Evolutionary conservation across 306 rosid species (phyloP).

Genomic region (Hippophae tibetana): DNA sequence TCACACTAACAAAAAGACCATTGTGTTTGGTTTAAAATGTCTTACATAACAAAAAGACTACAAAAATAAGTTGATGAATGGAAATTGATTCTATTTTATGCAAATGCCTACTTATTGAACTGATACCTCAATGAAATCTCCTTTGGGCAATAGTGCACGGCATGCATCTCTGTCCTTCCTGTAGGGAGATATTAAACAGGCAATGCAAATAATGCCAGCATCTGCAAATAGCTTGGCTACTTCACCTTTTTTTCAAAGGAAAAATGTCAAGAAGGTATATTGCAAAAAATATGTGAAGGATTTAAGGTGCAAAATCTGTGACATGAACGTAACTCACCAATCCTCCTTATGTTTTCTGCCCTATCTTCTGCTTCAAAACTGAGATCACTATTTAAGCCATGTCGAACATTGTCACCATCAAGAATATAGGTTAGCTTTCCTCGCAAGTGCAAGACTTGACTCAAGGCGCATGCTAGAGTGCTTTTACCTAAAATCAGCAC

Average conservation of each 20-base stretch:
- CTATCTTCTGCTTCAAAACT: conserved; percentile 86
- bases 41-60: not conserved
- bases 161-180: conserved; percentile 82
- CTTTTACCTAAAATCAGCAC: conserved; percentile 65
- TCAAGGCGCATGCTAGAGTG: conserved; percentile 87
- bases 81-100: conserved; percentile 8
- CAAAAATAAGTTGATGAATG: conserved; percentile 10
- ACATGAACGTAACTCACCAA: conserved; percentile 42
- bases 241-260: conserved; percentile 46
- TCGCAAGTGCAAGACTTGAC: conserved; percentile 62
- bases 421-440: conserved; percentile 76
- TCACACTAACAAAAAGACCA: conserved; percentile 6
- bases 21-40: conserved; percentile 3
- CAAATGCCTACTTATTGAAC: conserved; percentile 11
- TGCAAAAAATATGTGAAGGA: not conserved
- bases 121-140: conserved; percentile 82
- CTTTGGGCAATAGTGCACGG: conserved; percentile 67
- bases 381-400: conserved; percentile 86
- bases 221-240: conserved; percentile 96
- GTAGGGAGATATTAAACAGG: conserved; percentile 93
- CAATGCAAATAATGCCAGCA: conserved; percentile 88
- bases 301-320: not conserved
- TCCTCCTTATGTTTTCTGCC: conserved; percentile 80
- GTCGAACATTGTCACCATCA: conserved; percentile 96
- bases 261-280: not conserved